Evolutionary conservation across 1,139 yeast species (phyloP), one percentile per base, ranked within the genome.

Genomic region (Suhomyces bribrorum): DNA sequence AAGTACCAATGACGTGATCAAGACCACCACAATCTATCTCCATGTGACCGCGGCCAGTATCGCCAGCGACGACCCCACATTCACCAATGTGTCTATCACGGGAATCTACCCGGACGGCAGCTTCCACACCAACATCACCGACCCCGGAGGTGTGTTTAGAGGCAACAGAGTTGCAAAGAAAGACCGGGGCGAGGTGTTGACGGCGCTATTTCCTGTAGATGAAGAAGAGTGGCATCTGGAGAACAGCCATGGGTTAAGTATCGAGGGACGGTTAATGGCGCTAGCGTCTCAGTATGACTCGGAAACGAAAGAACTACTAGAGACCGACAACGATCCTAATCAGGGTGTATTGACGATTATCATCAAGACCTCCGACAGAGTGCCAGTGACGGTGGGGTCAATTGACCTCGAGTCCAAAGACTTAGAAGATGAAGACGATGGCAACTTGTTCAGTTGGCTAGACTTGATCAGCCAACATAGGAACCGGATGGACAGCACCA

Each of bases 371-470:
- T 38, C 35, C 5, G 55, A 54, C 2, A 52, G 46, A 34, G 39
- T 62, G 11, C 59, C 65, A 1, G 40, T 60, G 2, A 59, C 62
- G 0, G 41, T 62, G 6, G 68, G 64, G 0, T 47, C 57, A 2
- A 33, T 62, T 28, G 43, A 40, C 15, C 38, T 62, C 12, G 36
- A 32, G 4, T 40, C 53, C 5, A 41, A 57, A 9, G 59, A 56
- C 24, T 42, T 42, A 16, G 46, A 41, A 4, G 42, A 37, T 3
- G 39, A 30, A 11, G 42, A 44, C 4, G 55, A 50, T 29, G 47
- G 48, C 22, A 47, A 56, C 40, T 40, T 63, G 28, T 61, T 64
- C 46, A 55, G 55, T 34, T 64, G 69, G 69, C 33, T 64, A 14
- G 58, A 54, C 11, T 44, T 60, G 24, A 41, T 57, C 26, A 37